Evolutionary conservation across 495 filamentous ascomycete species (phyloP).

Genomic region (Pyrenula aspistea): DNA sequence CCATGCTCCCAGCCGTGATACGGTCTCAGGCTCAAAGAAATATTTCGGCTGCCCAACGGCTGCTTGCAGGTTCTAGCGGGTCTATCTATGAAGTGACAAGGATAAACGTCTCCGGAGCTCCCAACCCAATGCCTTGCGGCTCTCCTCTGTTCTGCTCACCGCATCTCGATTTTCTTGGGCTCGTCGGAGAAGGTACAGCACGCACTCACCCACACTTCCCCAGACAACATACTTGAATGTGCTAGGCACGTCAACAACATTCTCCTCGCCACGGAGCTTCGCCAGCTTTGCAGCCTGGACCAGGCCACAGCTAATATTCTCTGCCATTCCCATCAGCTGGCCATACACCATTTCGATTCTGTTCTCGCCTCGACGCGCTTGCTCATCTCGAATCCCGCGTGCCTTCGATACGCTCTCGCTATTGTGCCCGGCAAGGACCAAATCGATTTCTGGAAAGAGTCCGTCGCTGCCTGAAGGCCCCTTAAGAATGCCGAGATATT

Average conservation of each 20-base stretch:
- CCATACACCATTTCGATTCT: slow-evolving; percentile 56
- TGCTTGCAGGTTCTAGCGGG: not conserved
- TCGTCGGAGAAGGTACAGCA: slow-evolving; percentile 70
- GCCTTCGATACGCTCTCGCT: slow-evolving; percentile 20
- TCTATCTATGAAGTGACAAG: not conserved
- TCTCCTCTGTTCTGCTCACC: slow-evolving; percentile 53
- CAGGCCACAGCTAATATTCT: slow-evolving; percentile 71
- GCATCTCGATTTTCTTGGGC: slow-evolving; percentile 81
- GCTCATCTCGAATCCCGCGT: slow-evolving; percentile 31
- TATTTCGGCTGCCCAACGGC: not conserved
- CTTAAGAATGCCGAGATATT: slow-evolving; percentile 28
- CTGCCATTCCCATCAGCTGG: slow-evolving; percentile 87
- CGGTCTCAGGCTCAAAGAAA: not conserved
- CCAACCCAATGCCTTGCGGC: slow-evolving; percentile 48
- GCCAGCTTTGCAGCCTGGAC: slow-evolving; percentile 29
- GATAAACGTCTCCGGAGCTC: slow-evolving; percentile 49
- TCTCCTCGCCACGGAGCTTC: not conserved
- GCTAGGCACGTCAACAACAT: slow-evolving; percentile 27
- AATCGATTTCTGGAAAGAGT: slow-evolving; percentile 48
- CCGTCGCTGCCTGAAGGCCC: slow-evolving; percentile 23
- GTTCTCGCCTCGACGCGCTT: slow-evolving; percentile 18
- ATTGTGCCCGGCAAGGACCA: slow-evolving; percentile 90
- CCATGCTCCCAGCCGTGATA: not conserved
- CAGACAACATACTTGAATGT: slow-evolving; percentile 80
- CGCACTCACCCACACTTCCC: slow-evolving; percentile 73